Evolutionary conservation across 179 eudicot species (phyloP), one percentile per base, ranked within the genome.

Genomic region (Vitellaria paradoxa): DNA sequence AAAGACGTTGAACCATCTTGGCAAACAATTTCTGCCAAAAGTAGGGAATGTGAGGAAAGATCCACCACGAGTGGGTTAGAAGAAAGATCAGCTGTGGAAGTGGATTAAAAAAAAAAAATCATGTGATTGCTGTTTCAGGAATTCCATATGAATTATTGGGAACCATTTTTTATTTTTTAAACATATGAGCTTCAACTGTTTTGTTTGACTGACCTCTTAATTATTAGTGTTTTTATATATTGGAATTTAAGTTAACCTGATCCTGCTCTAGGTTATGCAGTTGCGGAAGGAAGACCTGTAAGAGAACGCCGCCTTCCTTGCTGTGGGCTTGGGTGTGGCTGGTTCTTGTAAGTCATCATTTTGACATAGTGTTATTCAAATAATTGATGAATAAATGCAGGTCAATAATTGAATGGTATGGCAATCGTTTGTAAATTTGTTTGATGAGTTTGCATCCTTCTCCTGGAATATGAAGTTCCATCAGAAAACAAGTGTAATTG

Each of bases 281-380:
- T 93, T 70, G 93, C 89, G 79, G 95, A 93, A 81, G 95, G 92
- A 82, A 90, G 77, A 82, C 96, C 97, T 55, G 81, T 89, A 61
- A 82, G 86, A 72, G 90, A 81, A 78, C 81, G 79, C 55, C 98
- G 91, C 62, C 99, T 93, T 76, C 91, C 93, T 85, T 95, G 99
- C 82, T 95, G 97, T 82, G 97, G 99, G n/a, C 78, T 87, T 76
- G 99, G 99, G n/a, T 26, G 79, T 57, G 97, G 97, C 78, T 95
- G 99, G 99, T 88, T 84, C 89, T 81, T 95, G 99, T 95, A 89
- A 89, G 92, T 82, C 61, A 15, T 45, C 61, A 68, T 68, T 68
- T 11, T n/a, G 8, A 12, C 60, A 23, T 56, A 18, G 23, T 52
- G 60, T 20, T 59, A 4, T 59, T 18, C 59, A 18, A 10, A 50